Base-by-base conservation (phyloP, 2,329 filamentous ascomycete genomes). In the Kalaharituber pfeilii region DNA sequence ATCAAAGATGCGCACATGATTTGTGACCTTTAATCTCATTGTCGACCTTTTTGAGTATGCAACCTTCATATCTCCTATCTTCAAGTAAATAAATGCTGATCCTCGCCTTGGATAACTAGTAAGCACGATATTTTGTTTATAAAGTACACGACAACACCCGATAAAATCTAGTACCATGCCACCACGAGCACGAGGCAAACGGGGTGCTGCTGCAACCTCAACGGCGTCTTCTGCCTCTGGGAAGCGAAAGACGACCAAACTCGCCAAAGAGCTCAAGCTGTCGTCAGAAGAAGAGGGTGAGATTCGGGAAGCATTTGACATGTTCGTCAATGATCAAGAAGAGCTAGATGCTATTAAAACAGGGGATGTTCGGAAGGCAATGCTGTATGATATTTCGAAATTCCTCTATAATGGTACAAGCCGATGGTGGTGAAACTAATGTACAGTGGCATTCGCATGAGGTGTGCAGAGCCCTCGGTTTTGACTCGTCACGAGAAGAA, bases 261-360 rank as follows among this genome's bases (percentile, higher is more conserved):
- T 39, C 20, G 33, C 33, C 3, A 39, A 39, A 9, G 33, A 39
- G 33, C 33, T 39, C 20, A 39, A 39, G 33, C 33, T 39, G 13
- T 15, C 33, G 33, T 13, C 33, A 8, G 33, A 39, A 18, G 33
- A 39, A 18, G 83, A 95, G 69, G 89, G 96, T 70, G 76, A 77
- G 62, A 87, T 95, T 70, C 94, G 79, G 64, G 88, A 95, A 68
- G 88, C 88, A 13, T 96, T 91, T 68, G 74, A 77, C 22, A 75
- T 96, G 6, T 98, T 96, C 67, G 72, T 80, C 1, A 22, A 47
- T 22, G 22, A 22, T 13, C n/a, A 47, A 20, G 72, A 57, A 5
- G 62, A 56, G 4, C 68, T 82, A 54, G 82, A 81, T 56, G 79
- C 84, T 15, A 75, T 86, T 51, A 76, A 77, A 11, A 79, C 76